Percentiles rank a stretch among this genome's conserved stretches.
Evolutionary conservation across 129 eudicot species (phyloP).

Genomic region (Flaveria trinervia): DNA sequence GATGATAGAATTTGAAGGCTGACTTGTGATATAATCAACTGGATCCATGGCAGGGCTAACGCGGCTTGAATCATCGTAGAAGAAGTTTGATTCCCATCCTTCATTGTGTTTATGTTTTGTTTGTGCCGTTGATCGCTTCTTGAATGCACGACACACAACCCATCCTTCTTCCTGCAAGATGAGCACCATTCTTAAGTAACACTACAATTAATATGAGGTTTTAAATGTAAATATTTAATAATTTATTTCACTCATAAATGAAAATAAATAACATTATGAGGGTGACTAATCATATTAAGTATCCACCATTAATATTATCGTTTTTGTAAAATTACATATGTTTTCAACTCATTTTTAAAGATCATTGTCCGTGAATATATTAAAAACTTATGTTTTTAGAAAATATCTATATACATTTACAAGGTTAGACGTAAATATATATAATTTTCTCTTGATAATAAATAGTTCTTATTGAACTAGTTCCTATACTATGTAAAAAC

Average conservation of each 20-base stretch:
- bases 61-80: slow-evolving; percentile 53
- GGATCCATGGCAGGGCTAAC: slow-evolving; percentile 50
- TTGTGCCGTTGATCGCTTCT: slow-evolving; percentile 68
- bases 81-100: slow-evolving; percentile 67
- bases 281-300: too few species aligned
- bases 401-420: too few species aligned
- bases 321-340: too few species aligned
- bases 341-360: too few species aligned
- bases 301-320: too few species aligned
- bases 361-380: too few species aligned
- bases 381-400: too few species aligned
- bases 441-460: too few species aligned
- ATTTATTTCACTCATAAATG: too few species aligned
- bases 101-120: slow-evolving; percentile 42
- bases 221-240: too few species aligned
- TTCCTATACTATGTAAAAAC: not conserved
- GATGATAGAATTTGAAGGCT: slow-evolving; percentile 36
- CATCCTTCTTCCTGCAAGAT: slow-evolving; percentile 86
- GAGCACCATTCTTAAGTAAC: not conserved
- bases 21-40: slow-evolving; percentile 49
- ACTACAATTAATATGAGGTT: not conserved
- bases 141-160: slow-evolving; percentile 97
- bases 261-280: too few species aligned
- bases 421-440: too few species aligned
- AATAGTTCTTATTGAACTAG: not conserved